phyloP scores from a whole-genome alignment of 1,284 basidiomycete genomes.

The Puccinia polysora region DNA sequence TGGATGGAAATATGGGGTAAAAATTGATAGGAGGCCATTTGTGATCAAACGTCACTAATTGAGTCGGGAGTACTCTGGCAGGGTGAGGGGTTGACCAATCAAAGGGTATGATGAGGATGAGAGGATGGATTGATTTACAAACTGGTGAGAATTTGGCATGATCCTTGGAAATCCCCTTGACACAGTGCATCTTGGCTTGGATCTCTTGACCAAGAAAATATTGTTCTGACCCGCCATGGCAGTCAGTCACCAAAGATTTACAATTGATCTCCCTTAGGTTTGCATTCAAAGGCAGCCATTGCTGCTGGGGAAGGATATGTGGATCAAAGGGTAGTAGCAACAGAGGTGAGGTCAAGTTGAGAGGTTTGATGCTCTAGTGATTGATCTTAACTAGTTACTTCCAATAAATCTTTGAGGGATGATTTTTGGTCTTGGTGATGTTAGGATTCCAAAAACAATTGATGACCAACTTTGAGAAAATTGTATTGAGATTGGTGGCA shows the following conservation, averaged over 20 bases:
- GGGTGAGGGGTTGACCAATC: background rate
- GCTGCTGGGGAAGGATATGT: constrained; percentile 58
- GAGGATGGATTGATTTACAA: constrained; percentile 59
- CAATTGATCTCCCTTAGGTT: constrained; percentile 75
- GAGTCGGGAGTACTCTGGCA: background rate
- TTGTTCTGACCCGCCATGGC: constrained; percentile 73
- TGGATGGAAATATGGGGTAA: constrained; percentile 78
- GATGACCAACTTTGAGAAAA: constrained; percentile 77
- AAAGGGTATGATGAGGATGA: background rate
- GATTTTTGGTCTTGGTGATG: constrained; percentile 60
- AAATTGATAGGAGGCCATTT: constrained; percentile 89
- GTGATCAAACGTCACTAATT: constrained; percentile 56
- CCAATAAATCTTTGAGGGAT: constrained; percentile 66
- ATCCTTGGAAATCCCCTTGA: constrained; percentile 91
- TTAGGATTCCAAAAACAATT: constrained; percentile 64
- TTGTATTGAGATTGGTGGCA: constrained; percentile 81
- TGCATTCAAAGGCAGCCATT: constrained; percentile 75
- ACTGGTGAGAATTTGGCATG: constrained; percentile 99
- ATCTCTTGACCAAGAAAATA: constrained; percentile 83
- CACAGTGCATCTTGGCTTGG: constrained; percentile 80
- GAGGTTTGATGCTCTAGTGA: background rate
- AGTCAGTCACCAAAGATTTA: constrained; percentile 56
- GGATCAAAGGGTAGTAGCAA: background rate
- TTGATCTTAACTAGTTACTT: constrained; percentile 59
- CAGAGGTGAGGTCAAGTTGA: too few species aligned